Percentiles rank a stretch among this genome's conserved stretches.
Conservation (phyloP, 306 rosid genomes). For the Argentina anserina region DNA sequence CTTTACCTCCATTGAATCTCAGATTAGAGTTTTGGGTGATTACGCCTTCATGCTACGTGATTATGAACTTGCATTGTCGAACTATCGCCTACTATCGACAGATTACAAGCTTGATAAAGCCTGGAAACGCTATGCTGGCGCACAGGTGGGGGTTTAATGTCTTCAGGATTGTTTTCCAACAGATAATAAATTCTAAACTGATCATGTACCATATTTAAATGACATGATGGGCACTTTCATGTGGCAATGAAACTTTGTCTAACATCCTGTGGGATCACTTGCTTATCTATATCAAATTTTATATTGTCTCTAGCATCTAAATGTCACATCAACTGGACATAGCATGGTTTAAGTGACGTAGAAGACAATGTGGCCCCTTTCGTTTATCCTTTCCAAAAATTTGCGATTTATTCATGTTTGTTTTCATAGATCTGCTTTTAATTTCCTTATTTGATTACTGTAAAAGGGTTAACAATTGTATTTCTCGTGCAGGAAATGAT, state of each 20-base stretch:
- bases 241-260: not conserved
- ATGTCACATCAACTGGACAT: not conserved
- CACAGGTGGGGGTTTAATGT: conserved; percentile 51
- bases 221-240: not conserved
- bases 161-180: not conserved
- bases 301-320: not conserved
- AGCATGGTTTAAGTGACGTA: not conserved
- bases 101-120: conserved; percentile 99
- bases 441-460: conserved; percentile 4
- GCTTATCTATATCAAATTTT: not conserved
- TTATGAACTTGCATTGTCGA: conserved; percentile 95
- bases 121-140: conserved; percentile 97
- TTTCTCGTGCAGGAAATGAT: conserved; percentile 79
- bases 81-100: conserved; percentile 90
- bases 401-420: not conserved
- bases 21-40: conserved; percentile 94
- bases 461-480: conserved; percentile 20
- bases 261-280: not conserved
- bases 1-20: conserved; percentile 89
- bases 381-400: not conserved
- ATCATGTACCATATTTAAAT: not conserved
- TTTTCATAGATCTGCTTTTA: conserved; percentile 3
- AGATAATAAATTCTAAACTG: not conserved
- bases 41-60: conserved; percentile 96
- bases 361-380: not conserved